Base-by-base conservation (phyloP, 352 stramenopile species). In the Aphanomyces invadans region DNA sequence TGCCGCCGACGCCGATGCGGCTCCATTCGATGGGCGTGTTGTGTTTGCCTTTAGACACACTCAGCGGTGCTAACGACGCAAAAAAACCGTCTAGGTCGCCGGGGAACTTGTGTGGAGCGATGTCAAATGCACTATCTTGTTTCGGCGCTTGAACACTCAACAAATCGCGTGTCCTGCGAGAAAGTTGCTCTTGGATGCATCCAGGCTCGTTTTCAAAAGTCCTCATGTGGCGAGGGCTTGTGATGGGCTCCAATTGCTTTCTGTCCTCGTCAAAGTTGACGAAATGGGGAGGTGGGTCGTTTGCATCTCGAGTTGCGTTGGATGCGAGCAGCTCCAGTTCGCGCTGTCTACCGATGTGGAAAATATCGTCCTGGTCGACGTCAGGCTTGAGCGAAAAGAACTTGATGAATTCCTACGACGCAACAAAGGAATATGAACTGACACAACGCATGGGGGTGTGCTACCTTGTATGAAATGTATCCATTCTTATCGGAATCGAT, bases 401-500 rank as follows among this genome's bases (percentile, higher is more conserved):
- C 54, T 84, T 81, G 56, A 89, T 80, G 59, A 92, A 92, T 65
- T 92, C 83, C 26, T 84, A 59, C 36, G 17, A 10, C 56, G 29
- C 52, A 29, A 38, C 15, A 64, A 64, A 29, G 10, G 26, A 15
- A 33, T 44, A 32, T 2, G 21, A 32, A 64, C 26, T 23, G 21
- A 64, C 25, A n/a, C n/a, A n/a, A n/a, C n/a, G n/a, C n/a, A n/a
- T n/a, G n/a, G n/a, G n/a, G 4, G 23, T 25, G n/a, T 28, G 57
- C 15, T 57, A 67, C 60, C 23, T 67, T 83, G 71, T 89, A 81
- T 66, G 80, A 89, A 65, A 92, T 88, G 62, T 80, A 72, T 44
- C 83, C 70, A 62, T 90, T 83, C 25, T 77, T 68, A 60, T 90
- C 88, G 48, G 69, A 75, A 63, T 92, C 83, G 69, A 90, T 87